A percentile compares a stretch with the other conserved stretches of the same genome.
Conservation (phyloP, 352 stramenopile genomes). For the Phytopythium oedochilum region DNA sequence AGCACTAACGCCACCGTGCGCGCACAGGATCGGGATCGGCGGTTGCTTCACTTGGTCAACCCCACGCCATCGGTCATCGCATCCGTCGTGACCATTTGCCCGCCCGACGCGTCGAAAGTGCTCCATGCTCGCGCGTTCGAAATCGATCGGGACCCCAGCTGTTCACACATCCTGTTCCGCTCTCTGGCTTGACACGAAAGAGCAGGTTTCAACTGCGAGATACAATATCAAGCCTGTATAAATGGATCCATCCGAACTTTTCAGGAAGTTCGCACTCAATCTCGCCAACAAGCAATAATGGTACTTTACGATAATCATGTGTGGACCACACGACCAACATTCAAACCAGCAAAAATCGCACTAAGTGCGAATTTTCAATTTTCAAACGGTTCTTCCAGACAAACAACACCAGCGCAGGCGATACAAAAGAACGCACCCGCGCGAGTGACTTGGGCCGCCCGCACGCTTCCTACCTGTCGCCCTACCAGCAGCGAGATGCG, state of each 20-base stretch:
- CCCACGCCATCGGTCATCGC: too few species aligned
- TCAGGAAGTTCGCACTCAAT: not conserved
- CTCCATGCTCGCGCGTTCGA: too few species aligned
- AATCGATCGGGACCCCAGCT: too few species aligned
- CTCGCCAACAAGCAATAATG: too few species aligned
- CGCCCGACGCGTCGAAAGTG: too few species aligned
- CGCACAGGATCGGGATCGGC: too few species aligned
- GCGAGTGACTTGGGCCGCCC: too few species aligned
- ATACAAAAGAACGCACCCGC: not conserved
- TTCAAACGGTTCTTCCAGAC: not conserved
- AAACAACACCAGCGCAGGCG: not conserved
- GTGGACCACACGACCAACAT: not conserved
- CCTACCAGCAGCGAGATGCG: slow-evolving; percentile 34
- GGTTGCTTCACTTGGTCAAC: too few species aligned
- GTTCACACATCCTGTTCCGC: not conserved
- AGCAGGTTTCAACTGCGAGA: too few species aligned
- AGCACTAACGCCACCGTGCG: not conserved
- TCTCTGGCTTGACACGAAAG: not conserved
- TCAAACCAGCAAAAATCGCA: not conserved
- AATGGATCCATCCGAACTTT: not conserved
- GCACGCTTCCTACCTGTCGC: not conserved
- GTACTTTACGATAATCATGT: too few species aligned
- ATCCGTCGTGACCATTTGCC: too few species aligned
- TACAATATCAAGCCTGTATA: too few species aligned
- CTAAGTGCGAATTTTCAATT: not conserved